These are phyloP conservation scores for Globisporangium yorkense DNA, from an alignment of 352 stramenopile species.

Conservation along the genomic window DNA sequence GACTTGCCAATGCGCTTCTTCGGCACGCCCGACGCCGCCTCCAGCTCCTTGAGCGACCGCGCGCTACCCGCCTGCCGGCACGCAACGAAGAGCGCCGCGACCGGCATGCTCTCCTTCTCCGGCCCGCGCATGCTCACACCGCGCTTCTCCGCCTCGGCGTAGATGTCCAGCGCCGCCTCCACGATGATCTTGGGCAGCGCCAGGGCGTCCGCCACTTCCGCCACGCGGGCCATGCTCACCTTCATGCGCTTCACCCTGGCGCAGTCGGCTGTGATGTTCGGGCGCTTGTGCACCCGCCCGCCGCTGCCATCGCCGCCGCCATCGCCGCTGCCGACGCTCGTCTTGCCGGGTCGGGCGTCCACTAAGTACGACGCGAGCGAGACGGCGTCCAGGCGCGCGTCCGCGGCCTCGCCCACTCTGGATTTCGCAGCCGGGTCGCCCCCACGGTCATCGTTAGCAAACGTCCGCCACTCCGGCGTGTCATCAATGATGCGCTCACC, in stretches of 20 bases:
- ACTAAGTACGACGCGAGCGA: conserved; percentile 72
- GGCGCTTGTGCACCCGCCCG: conserved; percentile 39
- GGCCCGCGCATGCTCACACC: conserved; percentile 53
- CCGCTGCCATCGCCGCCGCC: conserved; percentile 14
- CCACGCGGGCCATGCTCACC: conserved; percentile 56
- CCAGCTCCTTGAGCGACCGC: conserved; percentile 71
- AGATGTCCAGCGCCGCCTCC: conserved; percentile 64
- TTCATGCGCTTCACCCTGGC: conserved; percentile 62
- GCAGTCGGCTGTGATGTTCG: conserved; percentile 54
- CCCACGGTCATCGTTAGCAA: conserved; percentile 85
- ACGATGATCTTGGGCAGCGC: conserved; percentile 68
- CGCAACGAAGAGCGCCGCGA: conserved; percentile 67
- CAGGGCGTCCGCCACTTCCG: conserved; percentile 59
- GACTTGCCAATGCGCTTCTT: conserved; percentile 80
- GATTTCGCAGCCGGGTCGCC: conserved; percentile 74
- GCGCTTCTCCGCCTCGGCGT: conserved; percentile 61
- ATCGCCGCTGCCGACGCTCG: not conserved
- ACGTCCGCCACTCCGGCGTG: conserved; percentile 81
- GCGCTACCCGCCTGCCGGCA: conserved; percentile 61
- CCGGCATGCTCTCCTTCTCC: conserved; percentile 61
- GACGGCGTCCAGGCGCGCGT: conserved; percentile 50
- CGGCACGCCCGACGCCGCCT: conserved; percentile 59
- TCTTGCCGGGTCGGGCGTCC: conserved; percentile 35
- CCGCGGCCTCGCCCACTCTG: conserved; percentile 64
- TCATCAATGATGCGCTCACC: conserved; percentile 87